These are phyloP conservation scores for Fusarium armeniacum DNA, from an alignment of 2,329 filamentous ascomycete species.

Conservation along the genomic window DNA sequence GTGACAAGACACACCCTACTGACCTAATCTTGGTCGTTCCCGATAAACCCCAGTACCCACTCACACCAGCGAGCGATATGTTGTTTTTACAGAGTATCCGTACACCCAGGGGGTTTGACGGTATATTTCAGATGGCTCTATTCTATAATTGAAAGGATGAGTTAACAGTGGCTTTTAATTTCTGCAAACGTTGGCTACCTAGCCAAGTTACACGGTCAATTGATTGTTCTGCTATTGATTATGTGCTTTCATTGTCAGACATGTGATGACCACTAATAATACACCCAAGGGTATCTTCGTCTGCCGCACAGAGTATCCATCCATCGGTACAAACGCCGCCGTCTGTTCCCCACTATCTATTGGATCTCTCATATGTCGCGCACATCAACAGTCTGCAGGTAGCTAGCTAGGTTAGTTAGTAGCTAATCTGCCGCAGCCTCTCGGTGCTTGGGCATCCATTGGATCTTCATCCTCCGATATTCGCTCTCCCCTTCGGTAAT, in stretches of 20 bases:
- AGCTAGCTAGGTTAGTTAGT: neutral
- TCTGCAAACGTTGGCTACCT: neutral
- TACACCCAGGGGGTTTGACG: neutral
- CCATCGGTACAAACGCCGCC: conserved; percentile 24
- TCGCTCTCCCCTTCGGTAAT: conserved; percentile 35
- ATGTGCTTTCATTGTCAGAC: neutral
- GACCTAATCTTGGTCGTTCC: conserved; percentile 43
- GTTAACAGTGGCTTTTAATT: neutral
- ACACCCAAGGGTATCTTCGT: conserved; percentile 23
- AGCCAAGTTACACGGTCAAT: neutral
- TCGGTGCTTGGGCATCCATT: conserved; percentile 15
- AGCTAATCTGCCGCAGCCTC: conserved; percentile 28
- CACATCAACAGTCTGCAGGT: conserved; percentile 19
- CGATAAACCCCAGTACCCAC: conserved; percentile 43
- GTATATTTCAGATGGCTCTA: neutral
- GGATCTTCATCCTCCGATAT: conserved; percentile 34
- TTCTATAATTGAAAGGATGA: neutral
- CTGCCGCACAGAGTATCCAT: conserved; percentile 6
- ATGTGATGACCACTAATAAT: conserved; percentile 14
- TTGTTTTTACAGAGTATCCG: neutral
- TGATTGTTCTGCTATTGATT: neutral
- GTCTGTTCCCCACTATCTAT: conserved; percentile 27
- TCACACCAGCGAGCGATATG: conserved; percentile 21
- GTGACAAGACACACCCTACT: conserved; percentile 35
- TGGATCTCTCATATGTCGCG: conserved; percentile 27